phyloP scores from a whole-genome alignment of 805 yeast genomes.

The Wickerhamiella azymoides region DNA sequence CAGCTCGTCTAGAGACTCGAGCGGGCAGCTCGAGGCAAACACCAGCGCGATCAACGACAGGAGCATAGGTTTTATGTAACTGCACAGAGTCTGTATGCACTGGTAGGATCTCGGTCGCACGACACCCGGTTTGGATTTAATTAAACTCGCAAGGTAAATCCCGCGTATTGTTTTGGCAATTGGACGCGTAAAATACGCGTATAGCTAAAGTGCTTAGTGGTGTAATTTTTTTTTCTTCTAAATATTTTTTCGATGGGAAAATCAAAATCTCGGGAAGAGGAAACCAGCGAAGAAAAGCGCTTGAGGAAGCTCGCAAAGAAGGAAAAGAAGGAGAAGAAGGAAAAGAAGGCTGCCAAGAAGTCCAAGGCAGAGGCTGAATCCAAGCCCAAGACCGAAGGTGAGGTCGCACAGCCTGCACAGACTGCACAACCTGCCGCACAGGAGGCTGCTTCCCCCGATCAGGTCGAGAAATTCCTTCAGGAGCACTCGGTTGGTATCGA shows the following conservation, averaged over 20 bases:
- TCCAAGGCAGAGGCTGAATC: conserved; percentile 18
- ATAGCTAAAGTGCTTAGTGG: neutral
- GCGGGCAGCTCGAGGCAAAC: conserved; percentile 1
- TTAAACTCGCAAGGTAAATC: too few species aligned
- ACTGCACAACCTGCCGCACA: conserved; percentile 7
- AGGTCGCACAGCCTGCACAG: neutral
- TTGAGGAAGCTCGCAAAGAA: conserved; percentile 18
- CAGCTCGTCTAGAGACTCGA: neutral
- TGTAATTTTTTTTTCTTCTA: neutral
- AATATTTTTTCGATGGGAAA: neutral
- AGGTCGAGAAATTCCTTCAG: conserved; percentile 45
- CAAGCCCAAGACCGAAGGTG: too few species aligned
- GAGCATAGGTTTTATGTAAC: conserved; percentile 8
- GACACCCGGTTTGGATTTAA: neutral
- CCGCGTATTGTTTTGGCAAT: too few species aligned
- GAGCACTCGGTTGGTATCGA: conserved; percentile 71
- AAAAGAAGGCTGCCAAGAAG: conserved; percentile 20
- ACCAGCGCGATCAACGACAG: neutral
- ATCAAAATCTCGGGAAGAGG: conserved; percentile 3
- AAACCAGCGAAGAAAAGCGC: conserved; percentile 1
- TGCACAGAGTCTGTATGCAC: neutral
- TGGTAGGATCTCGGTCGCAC: neutral
- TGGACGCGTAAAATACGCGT: too few species aligned
- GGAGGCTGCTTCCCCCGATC: conserved; percentile 36
- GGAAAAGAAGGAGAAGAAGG: conserved; percentile 20